Evolutionary conservation across 495 filamentous ascomycete species (phyloP).

Genomic region (Tuber indicum): DNA sequence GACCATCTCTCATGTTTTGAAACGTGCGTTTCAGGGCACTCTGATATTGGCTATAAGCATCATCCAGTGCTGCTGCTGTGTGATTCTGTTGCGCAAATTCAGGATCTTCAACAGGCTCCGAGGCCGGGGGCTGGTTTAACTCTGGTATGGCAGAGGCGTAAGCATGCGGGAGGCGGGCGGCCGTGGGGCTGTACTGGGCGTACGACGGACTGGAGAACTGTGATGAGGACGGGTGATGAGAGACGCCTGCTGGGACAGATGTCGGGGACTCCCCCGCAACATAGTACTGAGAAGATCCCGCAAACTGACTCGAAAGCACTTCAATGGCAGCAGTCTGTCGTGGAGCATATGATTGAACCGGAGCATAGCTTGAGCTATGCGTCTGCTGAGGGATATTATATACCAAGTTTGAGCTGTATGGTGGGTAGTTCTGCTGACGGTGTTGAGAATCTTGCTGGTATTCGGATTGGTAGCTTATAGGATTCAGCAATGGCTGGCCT

Average conservation of each 20-base stretch:
- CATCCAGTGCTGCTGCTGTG: conserved; percentile 47
- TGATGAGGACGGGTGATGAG: conserved; percentile 50
- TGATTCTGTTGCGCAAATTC: conserved; percentile 41
- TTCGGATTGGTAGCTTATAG: conserved; percentile 48
- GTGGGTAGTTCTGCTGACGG: conserved; percentile 46
- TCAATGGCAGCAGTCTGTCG: conserved; percentile 78
- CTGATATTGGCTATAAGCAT: conserved; percentile 70
- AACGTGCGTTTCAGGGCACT: conserved; percentile 65
- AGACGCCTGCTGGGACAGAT: conserved; percentile 54
- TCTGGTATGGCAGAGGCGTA: conserved; percentile 54
- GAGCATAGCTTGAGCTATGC: conserved; percentile 65
- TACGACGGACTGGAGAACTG: conserved; percentile 50
- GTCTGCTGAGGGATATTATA: conserved; percentile 72
- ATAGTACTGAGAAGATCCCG: conserved; percentile 69
- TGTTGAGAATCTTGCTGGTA: conserved; percentile 45
- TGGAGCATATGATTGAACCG: conserved; percentile 68
- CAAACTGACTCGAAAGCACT: conserved; percentile 63
- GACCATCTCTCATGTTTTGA: conserved; percentile 64
- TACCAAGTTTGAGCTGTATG: conserved; percentile 63
- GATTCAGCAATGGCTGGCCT: conserved; percentile 38
- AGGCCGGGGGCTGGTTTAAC: conserved; percentile 45
- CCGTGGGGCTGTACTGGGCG: conserved; percentile 51
- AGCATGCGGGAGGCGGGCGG: conserved; percentile 50
- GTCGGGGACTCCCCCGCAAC: conserved; percentile 56
- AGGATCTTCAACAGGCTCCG: conserved; percentile 47